phyloP scores from a whole-genome alignment of 2,329 filamentous ascomycete species.

The Fusarium falciforme region DNA sequence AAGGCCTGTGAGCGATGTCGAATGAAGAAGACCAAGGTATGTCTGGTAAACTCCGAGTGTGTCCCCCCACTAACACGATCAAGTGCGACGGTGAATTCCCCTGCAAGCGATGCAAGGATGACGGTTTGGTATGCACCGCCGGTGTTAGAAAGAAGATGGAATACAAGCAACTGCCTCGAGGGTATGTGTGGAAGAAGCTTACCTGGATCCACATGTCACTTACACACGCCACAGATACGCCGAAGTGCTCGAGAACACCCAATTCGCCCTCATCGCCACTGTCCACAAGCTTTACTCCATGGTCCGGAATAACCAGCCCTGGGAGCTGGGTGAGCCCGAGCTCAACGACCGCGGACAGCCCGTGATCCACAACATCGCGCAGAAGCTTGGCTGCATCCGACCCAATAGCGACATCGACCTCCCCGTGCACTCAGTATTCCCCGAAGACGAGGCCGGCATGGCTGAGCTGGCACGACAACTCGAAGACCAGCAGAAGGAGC shows the following conservation, averaged over 20 bases:
- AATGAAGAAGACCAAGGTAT: slow-evolving; percentile 78
- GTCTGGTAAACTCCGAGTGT: slow-evolving; percentile 15
- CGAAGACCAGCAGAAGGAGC: slow-evolving; percentile 57
- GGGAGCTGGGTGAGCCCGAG: slow-evolving; percentile 72
- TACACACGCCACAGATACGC: slow-evolving; percentile 62
- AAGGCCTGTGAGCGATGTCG: slow-evolving; percentile 75
- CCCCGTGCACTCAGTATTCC: slow-evolving; percentile 68
- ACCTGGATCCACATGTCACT: slow-evolving; percentile 17
- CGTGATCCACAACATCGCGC: slow-evolving; percentile 73
- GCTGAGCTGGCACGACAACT: slow-evolving; percentile 67
- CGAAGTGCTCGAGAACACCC: slow-evolving; percentile 73
- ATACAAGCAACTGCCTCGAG: slow-evolving; percentile 73
- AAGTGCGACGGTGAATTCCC: slow-evolving; percentile 73
- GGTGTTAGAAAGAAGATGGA: slow-evolving; percentile 75
- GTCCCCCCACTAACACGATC: slow-evolving; percentile 21
- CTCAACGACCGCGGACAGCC: slow-evolving; percentile 72
- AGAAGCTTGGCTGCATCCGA: slow-evolving; percentile 72
- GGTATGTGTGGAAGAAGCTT: slow-evolving; percentile 55
- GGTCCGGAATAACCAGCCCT: slow-evolving; percentile 67
- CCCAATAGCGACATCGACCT: slow-evolving; percentile 71
- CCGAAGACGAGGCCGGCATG: slow-evolving; percentile 70
- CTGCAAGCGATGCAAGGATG: slow-evolving; percentile 75
- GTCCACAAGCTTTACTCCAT: slow-evolving; percentile 75
- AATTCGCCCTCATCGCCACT: slow-evolving; percentile 72
- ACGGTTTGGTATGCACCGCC: slow-evolving; percentile 72